Conservation (phyloP, 2,329 filamentous ascomycete species). For the Talaromyces sp. region DNA sequence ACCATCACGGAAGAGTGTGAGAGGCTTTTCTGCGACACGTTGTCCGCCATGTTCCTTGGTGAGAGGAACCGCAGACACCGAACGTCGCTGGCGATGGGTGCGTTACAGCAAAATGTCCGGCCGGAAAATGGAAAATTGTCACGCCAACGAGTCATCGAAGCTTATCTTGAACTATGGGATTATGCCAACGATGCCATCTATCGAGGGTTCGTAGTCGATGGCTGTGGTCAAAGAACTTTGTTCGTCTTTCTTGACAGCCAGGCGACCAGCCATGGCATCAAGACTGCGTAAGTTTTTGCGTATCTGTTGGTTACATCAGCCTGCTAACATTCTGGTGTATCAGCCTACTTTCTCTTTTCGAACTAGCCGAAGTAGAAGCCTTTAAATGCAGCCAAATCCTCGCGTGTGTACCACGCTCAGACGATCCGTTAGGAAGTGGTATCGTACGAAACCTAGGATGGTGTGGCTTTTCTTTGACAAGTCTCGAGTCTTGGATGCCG, state of each 20-base stretch:
- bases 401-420: slow-evolving; percentile 74
- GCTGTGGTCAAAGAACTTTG: slow-evolving; percentile 68
- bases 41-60: slow-evolving; percentile 92
- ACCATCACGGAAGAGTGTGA: slow-evolving; percentile 99
- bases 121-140: slow-evolving; percentile 25
- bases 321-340: slow-evolving; percentile 25
- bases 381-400: slow-evolving; percentile 76
- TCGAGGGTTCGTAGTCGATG: slow-evolving; percentile 76
- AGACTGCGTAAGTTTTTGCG: slow-evolving; percentile 70
- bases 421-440: slow-evolving; percentile 61
- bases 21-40: slow-evolving; percentile 98
- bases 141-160: slow-evolving; percentile 29
- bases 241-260: slow-evolving; percentile 85
- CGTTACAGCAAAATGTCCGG: slow-evolving; percentile 45
- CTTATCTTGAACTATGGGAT: slow-evolving; percentile 56
- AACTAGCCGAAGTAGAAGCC: slow-evolving; percentile 71
- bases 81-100: slow-evolving; percentile 86
- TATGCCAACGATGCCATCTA: slow-evolving; percentile 82
- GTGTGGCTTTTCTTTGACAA: slow-evolving; percentile 85
- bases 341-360: slow-evolving; percentile 85
- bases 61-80: slow-evolving; percentile 75
- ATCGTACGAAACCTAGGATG: slow-evolving; percentile 80
- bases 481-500: slow-evolving; percentile 69
- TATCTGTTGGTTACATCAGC: not conserved
- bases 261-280: slow-evolving; percentile 72